Base-by-base conservation (phyloP, 768 basidiomycete genomes). In the Trametes gibbosa region DNA sequence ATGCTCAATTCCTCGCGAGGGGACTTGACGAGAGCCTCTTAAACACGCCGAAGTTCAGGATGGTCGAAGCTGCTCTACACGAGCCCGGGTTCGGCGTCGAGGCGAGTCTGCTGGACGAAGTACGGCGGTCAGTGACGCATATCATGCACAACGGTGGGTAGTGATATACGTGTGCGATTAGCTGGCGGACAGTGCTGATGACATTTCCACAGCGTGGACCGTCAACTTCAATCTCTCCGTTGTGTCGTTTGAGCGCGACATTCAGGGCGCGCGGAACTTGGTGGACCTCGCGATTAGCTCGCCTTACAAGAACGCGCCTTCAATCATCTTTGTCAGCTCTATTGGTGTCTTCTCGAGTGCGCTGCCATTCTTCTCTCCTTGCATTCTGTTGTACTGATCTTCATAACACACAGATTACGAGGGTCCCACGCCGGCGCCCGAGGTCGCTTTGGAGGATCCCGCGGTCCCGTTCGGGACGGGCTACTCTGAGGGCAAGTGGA, bases 121-220 rank as follows among this genome's bases (percentile, higher is more conserved):
- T 75, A 41, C 62, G 66, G 14, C 27, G 49, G n/a, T 68, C 66
- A 10, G 65, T 74, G 5, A 78, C 75, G 13, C 72, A 71, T 32
- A 69, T 79, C 63, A 73, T 77, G 16, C 74, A 77, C 64, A 75
- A 75, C 40, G 73, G 74, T 74, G 58, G 3, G 58, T 65, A 7
- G 45, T 41, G 35, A 34, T 61, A 25, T 27, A 23, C 21, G 10
- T 23, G 46, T 41, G 14, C 21, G 43, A 12, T 16, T 48, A 13
- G 17, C 2, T 17, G 29, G 23, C 27, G 24, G 7, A 14, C 29
- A 24, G 17, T 13, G 13, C 17, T 9, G 25, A 32, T 29, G 17
- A 40, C 5, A 24, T 19, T 19, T 17, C 25, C 24, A 14, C 39
- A 73, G 74, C 73, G 14, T 76, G 74, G 73, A 68, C 59, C 0